Evolutionary conservation across 345 rosid species (phyloP), one percentile per base, ranked within the genome.

Genomic region (Heritiera fomes): DNA sequence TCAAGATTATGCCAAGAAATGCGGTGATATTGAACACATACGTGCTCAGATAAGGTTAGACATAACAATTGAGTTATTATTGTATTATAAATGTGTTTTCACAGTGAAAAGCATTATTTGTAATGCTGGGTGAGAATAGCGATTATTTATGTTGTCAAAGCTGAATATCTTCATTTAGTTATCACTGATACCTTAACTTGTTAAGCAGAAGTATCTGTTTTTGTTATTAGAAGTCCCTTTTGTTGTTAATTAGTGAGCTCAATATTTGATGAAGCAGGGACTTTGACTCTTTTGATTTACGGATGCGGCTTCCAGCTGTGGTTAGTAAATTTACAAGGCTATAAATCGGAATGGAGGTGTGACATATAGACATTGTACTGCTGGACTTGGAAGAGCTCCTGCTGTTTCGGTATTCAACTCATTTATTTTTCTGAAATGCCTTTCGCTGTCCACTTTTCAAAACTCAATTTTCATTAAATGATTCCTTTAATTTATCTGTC

Each of bases 311-410:
- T 71, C 99, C 99, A 72, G 97, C 94, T 13, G 97, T 96, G 30
- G 80, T 92, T 76, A 87, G 99, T 85, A 85, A 79, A 79, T 83
- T 93, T 79, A 82, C 88, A 90, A 87, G 83, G 95, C 97, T 56
- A 83, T 91, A 75, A 88, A 89, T 47, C 85, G 60, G 79, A 93
- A 92, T 88, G 98, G 95, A 75, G 98, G 98, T 75, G 92, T 93
- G 53, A 83, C 98, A 7, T 96, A 96, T 80, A 78, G 93, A 65
- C 99, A 96, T 88, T 96, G 99, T 83, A 96, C 99, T 61, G 99
- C 99, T 71, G 98, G 99, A 75, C 85, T 96, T 43, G 99, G 99
- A 86, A 87, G 99, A 86, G 99, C 99, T 79, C 98, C 99, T 82
- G 97, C 92, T 78, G 89, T 83, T 82, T 92, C 93, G 88, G 99